Evolutionary conservation across 306 rosid genomes (phyloP).

Genomic region (Lablab purpureus): DNA sequence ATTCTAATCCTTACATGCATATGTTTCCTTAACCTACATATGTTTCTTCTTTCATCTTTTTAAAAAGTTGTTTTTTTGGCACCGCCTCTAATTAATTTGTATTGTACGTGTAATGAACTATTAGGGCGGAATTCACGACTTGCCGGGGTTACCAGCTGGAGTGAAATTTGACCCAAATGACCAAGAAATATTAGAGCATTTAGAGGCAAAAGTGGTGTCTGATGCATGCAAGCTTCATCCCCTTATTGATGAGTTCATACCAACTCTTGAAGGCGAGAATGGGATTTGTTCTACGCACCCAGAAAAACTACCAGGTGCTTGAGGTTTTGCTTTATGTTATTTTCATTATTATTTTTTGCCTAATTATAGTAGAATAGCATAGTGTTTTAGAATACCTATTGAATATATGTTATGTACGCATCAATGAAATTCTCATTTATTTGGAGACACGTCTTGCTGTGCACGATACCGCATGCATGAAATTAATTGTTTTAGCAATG

Average conservation of each 20-base stretch:
- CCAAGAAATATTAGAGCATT: constrained; percentile 81
- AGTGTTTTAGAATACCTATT: constrained; percentile 31
- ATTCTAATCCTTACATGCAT: too few relatives aligned
- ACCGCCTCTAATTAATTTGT: not conserved
- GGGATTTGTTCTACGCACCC: constrained; percentile 98
- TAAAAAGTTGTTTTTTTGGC: not conserved
- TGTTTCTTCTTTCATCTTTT: not conserved
- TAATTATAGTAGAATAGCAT: not conserved
- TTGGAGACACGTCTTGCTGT: constrained; percentile 41
- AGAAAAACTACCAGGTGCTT: constrained; percentile 83
- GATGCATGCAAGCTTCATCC: constrained; percentile 81
- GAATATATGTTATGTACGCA: constrained; percentile 33
- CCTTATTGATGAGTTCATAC: constrained; percentile 84
- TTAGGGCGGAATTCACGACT: constrained; percentile 67
- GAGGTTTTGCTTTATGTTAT: not conserved
- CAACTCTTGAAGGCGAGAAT: constrained; percentile 83
- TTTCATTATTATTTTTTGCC: not conserved
- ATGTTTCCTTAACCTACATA: not conserved
- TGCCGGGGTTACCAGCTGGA: constrained; percentile 90
- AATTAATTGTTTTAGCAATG: constrained; percentile 24
- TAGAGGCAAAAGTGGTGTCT: constrained; percentile 74
- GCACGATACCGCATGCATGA: constrained; percentile 45
- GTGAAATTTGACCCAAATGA: constrained; percentile 94
- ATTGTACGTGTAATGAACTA: not conserved
- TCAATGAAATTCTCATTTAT: constrained; percentile 23